Percentiles rank a stretch among this genome's conserved stretches.
Evolutionary conservation across 2,329 filamentous ascomycete genomes (phyloP).

Genomic region (Calonectria pauciramosa): DNA sequence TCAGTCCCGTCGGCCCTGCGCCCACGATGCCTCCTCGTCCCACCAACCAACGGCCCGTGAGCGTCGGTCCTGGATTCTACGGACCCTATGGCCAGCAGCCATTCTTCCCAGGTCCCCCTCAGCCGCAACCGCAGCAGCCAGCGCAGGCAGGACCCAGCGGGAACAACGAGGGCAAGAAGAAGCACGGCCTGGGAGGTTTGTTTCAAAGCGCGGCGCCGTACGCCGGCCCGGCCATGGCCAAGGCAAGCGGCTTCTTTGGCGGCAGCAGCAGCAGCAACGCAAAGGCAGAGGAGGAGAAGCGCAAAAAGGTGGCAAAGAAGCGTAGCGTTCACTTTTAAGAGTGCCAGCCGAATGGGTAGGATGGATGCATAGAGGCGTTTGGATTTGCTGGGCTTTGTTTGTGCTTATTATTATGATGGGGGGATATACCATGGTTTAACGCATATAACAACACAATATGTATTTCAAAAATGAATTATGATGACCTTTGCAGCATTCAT

Average conservation of each 20-base stretch:
- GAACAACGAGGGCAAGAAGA: slow-evolving; percentile 41
- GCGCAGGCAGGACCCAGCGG: slow-evolving; percentile 33
- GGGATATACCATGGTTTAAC: slow-evolving; percentile 45
- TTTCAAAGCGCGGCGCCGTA: slow-evolving; percentile 48
- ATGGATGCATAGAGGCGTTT: slow-evolving; percentile 24
- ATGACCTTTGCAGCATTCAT: neutral
- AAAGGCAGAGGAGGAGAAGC: slow-evolving; percentile 53
- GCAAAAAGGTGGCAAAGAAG: slow-evolving; percentile 62
- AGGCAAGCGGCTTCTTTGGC: slow-evolving; percentile 60
- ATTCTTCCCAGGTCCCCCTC: slow-evolving; percentile 41
- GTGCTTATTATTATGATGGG: slow-evolving; percentile 25
- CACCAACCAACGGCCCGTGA: slow-evolving; percentile 58
- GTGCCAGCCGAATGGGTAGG: neutral
- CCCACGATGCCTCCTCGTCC: slow-evolving; percentile 53
- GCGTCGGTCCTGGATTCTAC: slow-evolving; percentile 57
- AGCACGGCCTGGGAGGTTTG: slow-evolving; percentile 47
- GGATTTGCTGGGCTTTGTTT: slow-evolving; percentile 9
- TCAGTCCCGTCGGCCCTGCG: neutral
- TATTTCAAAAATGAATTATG: slow-evolving; percentile 21
- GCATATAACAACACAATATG: slow-evolving; percentile 8
- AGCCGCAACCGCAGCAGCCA: slow-evolving; percentile 22
- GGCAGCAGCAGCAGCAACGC: slow-evolving; percentile 42
- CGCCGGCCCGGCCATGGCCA: slow-evolving; percentile 58
- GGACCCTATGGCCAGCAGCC: slow-evolving; percentile 35
- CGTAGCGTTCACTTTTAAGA: slow-evolving; percentile 60